Evolutionary conservation across 495 filamentous ascomycete genomes (phyloP), one percentile per base, ranked within the genome.

Genomic region (Lasiosphaeris hirsuta): DNA sequence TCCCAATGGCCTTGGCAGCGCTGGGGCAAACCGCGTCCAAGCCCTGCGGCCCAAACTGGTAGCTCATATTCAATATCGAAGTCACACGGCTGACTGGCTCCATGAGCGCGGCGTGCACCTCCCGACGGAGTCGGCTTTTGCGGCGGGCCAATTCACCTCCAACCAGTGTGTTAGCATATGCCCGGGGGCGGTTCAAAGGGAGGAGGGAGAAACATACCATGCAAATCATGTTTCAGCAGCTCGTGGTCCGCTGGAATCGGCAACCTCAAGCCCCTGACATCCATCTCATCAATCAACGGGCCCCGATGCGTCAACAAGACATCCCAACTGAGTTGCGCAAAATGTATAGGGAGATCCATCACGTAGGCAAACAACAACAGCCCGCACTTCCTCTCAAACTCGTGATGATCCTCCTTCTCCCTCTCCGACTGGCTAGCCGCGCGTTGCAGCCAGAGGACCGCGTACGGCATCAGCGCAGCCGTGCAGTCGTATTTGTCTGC

Each of bases 351-450:
- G 11, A 63, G 60, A 34, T 58, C 55, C 6, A 63, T 47, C 19
- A 51, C 60, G 51, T 63, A 63, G 39, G 60, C 56, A 30, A 63
- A 56, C 36, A 63, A 35, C 10, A 63, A 40, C 50, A 58, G 35
- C 33, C 50, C 37, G 38, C 56, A 55, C 30, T 39, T 46, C 15
- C 55, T 46, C 1, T 39, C 30, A 17, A 59, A 50, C 19, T 18
- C 51, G 39, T 10, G 19, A 46, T 51, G 58, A 23, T 63, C 56
- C 10, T 34, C 13, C 10, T 51, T 11, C 13, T 34, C 23, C 13
- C 11, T n/a, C 14, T 14, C 15, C 23, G 23, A 2, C 23, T 30
- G 2, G 17, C 37, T 10, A 37, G 18, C 34, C 6, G 56, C 56
- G 5, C 60, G 60, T 33, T 58, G 51, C 35, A 63, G 45, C 60